Evolutionary conservation across 768 basidiomycete species (phyloP).

Genomic region (Lactifluus rugatus): DNA sequence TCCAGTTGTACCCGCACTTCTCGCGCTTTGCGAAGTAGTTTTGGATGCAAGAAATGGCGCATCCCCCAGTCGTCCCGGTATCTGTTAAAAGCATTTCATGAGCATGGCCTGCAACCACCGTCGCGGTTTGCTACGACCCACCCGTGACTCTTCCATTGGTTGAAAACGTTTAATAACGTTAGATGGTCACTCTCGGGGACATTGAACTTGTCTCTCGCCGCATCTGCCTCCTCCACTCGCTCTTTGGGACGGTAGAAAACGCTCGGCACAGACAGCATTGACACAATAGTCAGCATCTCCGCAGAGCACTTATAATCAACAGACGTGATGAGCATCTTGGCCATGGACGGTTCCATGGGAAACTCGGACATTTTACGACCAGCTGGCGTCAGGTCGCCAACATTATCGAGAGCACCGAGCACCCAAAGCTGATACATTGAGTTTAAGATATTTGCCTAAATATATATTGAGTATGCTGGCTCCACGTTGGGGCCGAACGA

Average conservation of each 20-base stretch:
- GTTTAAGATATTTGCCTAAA: slow-evolving; percentile 88
- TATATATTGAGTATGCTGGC: background rate
- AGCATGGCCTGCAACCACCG: background rate
- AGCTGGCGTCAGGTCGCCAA: slow-evolving; percentile 86
- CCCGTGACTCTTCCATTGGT: slow-evolving; percentile 97
- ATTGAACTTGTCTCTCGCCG: slow-evolving; percentile 95
- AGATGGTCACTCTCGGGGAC: slow-evolving; percentile 98
- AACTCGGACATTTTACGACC: slow-evolving; percentile 99
- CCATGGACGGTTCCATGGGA: slow-evolving; percentile 98
- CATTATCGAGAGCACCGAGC: slow-evolving; percentile 91
- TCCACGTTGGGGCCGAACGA: background rate
- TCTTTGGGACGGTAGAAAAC: slow-evolving; percentile 98
- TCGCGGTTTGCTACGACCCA: slow-evolving; percentile 29
- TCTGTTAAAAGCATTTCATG: slow-evolving; percentile 29
- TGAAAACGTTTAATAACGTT: slow-evolving; percentile 91
- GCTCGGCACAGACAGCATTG: slow-evolving; percentile 96
- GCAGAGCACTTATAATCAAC: slow-evolving; percentile 89
- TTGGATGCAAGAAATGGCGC: slow-evolving; percentile 94
- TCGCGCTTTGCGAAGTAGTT: slow-evolving; percentile 85
- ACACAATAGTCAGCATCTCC: slow-evolving; percentile 98
- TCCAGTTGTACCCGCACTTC: slow-evolving; percentile 94
- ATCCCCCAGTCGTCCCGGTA: slow-evolving; percentile 92
- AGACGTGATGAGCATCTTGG: slow-evolving; percentile 95
- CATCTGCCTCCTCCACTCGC: slow-evolving; percentile 95
- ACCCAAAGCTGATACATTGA: slow-evolving; percentile 99